These are phyloP conservation scores for Anaeromyces robustus DNA, from an alignment of 192 early-diverging fungal species.

Conservation along the genomic window DNA sequence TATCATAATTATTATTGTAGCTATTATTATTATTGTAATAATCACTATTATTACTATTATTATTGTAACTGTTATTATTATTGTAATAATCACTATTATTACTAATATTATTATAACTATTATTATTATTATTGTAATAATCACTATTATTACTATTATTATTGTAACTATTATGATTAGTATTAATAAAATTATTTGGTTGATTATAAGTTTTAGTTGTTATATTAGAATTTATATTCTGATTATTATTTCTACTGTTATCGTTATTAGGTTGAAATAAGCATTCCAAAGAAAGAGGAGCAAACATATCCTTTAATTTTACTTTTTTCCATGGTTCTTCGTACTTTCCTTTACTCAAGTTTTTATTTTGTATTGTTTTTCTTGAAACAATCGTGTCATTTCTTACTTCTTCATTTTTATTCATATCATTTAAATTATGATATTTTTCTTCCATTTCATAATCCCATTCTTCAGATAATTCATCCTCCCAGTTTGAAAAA, in stretches of 20 bases:
- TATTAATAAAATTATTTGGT: too few species aligned
- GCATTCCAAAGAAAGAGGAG: neutral
- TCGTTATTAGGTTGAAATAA: neutral
- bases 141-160: too few species aligned
- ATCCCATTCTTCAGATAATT: neutral
- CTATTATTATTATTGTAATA: too few species aligned
- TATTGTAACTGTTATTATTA: too few species aligned
- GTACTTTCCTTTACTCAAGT: neutral
- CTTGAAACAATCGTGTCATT: neutral
- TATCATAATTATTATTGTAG: too few species aligned
- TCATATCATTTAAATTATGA: neutral
- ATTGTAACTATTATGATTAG: too few species aligned
- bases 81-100: too few species aligned
- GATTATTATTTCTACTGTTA: neutral
- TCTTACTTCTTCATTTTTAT: neutral
- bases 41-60: too few species aligned
- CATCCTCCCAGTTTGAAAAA: neutral
- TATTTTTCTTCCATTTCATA: neutral
- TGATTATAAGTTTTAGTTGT: too few species aligned
- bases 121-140: too few species aligned
- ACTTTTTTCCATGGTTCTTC: neutral
- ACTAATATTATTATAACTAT: too few species aligned
- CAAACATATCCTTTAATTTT: neutral
- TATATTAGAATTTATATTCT: too few species aligned
- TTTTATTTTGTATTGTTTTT: neutral